A percentile compares a stretch with the other conserved stretches of the same genome.
phyloP scores from a whole-genome alignment of 2,329 filamentous ascomycete genomes.

The Pleurostoma richardsiae region DNA sequence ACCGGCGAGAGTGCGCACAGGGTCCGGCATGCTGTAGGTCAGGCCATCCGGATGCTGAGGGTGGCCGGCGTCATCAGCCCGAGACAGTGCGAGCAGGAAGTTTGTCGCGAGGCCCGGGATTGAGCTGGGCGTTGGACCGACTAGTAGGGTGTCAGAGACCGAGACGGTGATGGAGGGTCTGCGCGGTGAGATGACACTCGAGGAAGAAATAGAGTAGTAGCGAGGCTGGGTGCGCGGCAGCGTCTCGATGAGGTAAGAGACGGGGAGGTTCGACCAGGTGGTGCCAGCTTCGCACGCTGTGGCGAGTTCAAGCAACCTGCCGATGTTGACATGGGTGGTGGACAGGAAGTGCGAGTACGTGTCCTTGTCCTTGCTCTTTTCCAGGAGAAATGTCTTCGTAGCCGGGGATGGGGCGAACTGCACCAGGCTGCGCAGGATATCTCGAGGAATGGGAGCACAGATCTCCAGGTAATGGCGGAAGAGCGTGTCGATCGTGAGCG shows the following conservation, averaged over 20 bases:
- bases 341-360: conserved; percentile 22
- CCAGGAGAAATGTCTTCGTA: conserved; percentile 21
- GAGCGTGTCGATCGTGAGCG: conserved; percentile 26
- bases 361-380: conserved; percentile 23
- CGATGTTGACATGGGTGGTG: conserved; percentile 27
- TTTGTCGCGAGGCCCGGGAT: conserved; percentile 2
- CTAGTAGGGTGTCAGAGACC: conserved; percentile 18
- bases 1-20: conserved; percentile 10
- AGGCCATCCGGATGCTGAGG: conserved; percentile 1
- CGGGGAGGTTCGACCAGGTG: conserved; percentile 34
- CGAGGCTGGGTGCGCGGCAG: conserved; percentile 52
- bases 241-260: conserved; percentile 49
- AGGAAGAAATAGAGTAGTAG: conserved; percentile 55
- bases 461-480: conserved; percentile 38
- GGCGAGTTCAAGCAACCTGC: conserved; percentile 25
- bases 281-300: conserved; percentile 5
- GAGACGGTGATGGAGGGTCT: conserved; percentile 33
- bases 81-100: conserved; percentile 1
- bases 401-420: conserved; percentile 29
- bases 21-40: neutral
- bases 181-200: conserved; percentile 33
- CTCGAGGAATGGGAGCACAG: conserved; percentile 32
- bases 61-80: neutral
- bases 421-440: conserved; percentile 26
- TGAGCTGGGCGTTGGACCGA: conserved; percentile 8